Conservation (phyloP, 352 stramenopile species). For the Phytophthora sp. region DNA sequence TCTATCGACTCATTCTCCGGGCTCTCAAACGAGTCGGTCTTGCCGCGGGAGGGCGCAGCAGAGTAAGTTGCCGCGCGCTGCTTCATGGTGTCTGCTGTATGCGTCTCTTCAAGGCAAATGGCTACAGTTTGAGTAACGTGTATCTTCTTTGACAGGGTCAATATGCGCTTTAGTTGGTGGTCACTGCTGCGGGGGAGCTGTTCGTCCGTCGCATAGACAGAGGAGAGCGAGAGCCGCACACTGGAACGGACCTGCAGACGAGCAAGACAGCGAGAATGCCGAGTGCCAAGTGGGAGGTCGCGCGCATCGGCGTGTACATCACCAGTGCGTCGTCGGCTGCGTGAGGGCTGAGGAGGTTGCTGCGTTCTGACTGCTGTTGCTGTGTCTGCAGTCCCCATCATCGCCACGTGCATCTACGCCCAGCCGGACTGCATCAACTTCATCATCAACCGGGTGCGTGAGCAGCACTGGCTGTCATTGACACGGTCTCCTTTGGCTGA, state of each 20-base stretch:
- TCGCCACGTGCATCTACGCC: slow-evolving; percentile 84
- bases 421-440: slow-evolving; percentile 86
- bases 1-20: not conserved
- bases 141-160: too few species aligned
- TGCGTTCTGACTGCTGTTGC: not conserved
- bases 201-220: too few species aligned
- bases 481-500: not conserved
- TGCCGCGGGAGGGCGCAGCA: not conserved
- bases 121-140: too few species aligned
- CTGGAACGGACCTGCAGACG: slow-evolving; percentile 19
- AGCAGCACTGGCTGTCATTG: not conserved
- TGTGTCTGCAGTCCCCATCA: slow-evolving; percentile 60
- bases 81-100: slow-evolving; percentile 4
- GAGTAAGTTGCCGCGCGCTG: slow-evolving; percentile 13
- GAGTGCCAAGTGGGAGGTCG: slow-evolving; percentile 69
- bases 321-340: slow-evolving; percentile 46
- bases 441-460: slow-evolving; percentile 72
- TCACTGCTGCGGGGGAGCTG: too few species aligned
- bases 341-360: not conserved
- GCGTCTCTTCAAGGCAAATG: slow-evolving; percentile 31
- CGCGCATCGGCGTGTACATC: slow-evolving; percentile 75
- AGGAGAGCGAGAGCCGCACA: slow-evolving; percentile 12
- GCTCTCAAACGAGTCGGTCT: not conserved
- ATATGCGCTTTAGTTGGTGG: too few species aligned
- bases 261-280: slow-evolving; percentile 41